These are phyloP conservation scores for Xylaria longipes DNA, from an alignment of 495 filamentous ascomycete genomes.

Conservation along the genomic window DNA sequence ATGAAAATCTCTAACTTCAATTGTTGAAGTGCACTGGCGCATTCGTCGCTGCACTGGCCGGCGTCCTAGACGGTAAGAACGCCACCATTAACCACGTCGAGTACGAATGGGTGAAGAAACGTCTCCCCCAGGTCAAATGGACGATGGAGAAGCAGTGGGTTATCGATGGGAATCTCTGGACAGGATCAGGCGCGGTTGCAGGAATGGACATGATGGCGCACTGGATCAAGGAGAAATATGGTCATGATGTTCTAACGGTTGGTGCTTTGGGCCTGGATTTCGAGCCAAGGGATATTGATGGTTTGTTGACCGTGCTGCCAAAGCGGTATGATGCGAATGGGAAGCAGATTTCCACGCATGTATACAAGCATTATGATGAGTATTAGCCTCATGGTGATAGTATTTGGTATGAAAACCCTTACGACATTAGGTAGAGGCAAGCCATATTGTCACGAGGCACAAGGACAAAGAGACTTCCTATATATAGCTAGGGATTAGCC, in stretches of 20 bases:
- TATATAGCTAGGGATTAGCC: too few relatives aligned
- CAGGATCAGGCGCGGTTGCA: conserved; percentile 43
- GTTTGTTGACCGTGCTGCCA: conserved; percentile 24
- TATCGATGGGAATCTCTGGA: conserved; percentile 47
- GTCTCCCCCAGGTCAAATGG: conserved; percentile 44
- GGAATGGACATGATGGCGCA: conserved; percentile 50
- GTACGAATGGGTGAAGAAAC: conserved; percentile 30
- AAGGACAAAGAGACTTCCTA: too few relatives aligned
- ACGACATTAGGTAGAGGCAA: too few relatives aligned
- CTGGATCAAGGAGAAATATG: conserved; percentile 44
- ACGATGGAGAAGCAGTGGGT: conserved; percentile 43
- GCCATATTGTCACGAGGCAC: too few relatives aligned
- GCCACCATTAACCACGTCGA: conserved; percentile 43
- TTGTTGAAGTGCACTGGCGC: conserved; percentile 39
- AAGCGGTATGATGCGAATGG: conserved; percentile 31
- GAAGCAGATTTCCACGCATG: conserved; percentile 37
- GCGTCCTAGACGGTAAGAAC: conserved; percentile 36
- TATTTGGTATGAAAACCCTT: too few relatives aligned
- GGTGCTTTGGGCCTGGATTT: conserved; percentile 24
- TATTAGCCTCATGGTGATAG: conserved; percentile 6
- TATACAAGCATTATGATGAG: conserved; percentile 27
- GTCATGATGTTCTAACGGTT: conserved; percentile 25
- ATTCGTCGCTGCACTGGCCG: conserved; percentile 30
- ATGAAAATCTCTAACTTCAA: neutral
- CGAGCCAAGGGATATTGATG: conserved; percentile 18